phyloP scores from a whole-genome alignment of 805 yeast species.

The Clavispora fructus region DNA sequence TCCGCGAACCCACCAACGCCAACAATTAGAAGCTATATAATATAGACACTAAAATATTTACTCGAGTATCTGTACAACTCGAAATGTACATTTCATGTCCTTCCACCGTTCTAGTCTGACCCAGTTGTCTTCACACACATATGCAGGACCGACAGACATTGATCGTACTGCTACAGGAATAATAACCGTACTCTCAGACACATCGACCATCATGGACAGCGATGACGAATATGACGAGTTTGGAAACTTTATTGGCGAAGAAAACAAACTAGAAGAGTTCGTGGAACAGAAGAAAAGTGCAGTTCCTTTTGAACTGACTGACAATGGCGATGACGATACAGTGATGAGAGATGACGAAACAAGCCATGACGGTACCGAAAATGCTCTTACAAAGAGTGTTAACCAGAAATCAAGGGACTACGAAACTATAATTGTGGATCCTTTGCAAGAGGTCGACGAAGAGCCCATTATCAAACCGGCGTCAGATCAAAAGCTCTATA shows the following conservation, averaged over 20 bases:
- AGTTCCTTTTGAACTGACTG: conserved; percentile 9
- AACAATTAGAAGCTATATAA: background rate
- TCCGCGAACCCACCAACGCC: background rate
- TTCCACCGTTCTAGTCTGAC: no score
- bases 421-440: conserved; percentile 13
- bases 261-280: conserved; percentile 14
- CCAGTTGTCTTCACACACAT: no score
- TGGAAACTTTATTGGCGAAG: conserved; percentile 61
- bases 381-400: background rate
- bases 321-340: conserved; percentile 3
- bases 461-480: conserved; percentile 65
- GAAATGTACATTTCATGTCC: no score
- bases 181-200: background rate
- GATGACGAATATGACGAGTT: conserved; percentile 74
- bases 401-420: background rate
- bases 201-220: conserved; percentile 42
- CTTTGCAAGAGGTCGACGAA: conserved; percentile 16
- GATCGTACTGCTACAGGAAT: no score
- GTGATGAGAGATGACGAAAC: background rate
- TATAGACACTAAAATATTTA: background rate
- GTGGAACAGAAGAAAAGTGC: background rate
- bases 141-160: background rate
- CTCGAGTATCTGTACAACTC: background rate
- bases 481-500: conserved; percentile 33
- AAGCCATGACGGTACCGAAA: background rate